Base-by-base conservation (phyloP, 139 green algal species). In the Coccomyxa sp. region DNA sequence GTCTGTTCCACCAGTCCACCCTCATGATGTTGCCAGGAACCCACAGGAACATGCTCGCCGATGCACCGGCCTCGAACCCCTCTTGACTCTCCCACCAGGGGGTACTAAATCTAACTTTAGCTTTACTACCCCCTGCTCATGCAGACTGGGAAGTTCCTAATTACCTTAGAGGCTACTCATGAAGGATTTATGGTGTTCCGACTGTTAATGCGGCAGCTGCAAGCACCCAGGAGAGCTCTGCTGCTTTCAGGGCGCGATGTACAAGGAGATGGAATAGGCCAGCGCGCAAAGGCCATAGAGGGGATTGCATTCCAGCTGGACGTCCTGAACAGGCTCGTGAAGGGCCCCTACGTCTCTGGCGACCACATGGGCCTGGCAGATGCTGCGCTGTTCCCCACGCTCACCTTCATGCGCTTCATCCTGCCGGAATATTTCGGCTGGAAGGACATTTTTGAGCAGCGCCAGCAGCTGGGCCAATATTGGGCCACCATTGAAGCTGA, bases 381-480 rank as follows among this genome's bases (percentile, higher is more conserved):
- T 75, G 85, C 80, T 10, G 88, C 93, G 3, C 82, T 96, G 63
- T 89, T 95, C 38, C 71, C 71, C 27, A 77, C 71, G 12, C 71
- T 77, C 27, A 38, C n/a, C 71, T 77, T 77, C 12, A 10, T 25
- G 23, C 14, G 31, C 27, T 74, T 58, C 51, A 95, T 95, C 14
- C 86, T 96, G 78, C 90, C 91, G 17, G 85, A 84, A 31, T 88
- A 91, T 79, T 97, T 96, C 84, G 93, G 94, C 25, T 96, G 93
- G 92, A 13, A 59, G 17, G 82, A 90, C 82, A 81, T 95, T 58
- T 94, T 93, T 83, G 84, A 68, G 13, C 84, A 88, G 28, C 87
- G 91, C 16, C 92, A 92, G 79, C 93, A 92, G 85, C 87, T 95
- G 67, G 86, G 71, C 58, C 81, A 75, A 14, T 95, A 90, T 91